Base-by-base conservation (phyloP, 192 early-diverging fungal species). In the Cetraspora pellucida region DNA sequence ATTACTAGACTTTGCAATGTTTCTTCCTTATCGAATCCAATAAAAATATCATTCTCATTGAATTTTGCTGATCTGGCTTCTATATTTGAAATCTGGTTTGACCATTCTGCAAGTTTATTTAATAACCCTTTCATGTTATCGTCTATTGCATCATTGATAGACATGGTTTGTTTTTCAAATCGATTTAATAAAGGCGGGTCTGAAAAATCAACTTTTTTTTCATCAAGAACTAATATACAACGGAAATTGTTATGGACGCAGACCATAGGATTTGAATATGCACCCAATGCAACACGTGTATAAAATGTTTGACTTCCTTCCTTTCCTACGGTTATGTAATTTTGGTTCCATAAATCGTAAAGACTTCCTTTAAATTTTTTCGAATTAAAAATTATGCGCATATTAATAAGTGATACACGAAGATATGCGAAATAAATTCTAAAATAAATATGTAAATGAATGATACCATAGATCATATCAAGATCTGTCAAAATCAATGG, bases 331-430 rank as follows among this genome's bases (percentile, higher is more conserved):
- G 25, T 25, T 21, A 71, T 72, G 23, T 77, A 77, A 46, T 77
- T 77, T 13, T 52, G 75, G 74, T 77, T 72, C 75, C 75, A 77
- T 58, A 77, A 49, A 49, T 77, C 75, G 16, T 77, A 77, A 30
- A 77, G 66, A 58, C 23, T 74, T 14, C 75, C 75, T 77, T 31
- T 66, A 21, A 28, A 64, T 0, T 21, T 45, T 30, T 21, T 54
- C 25, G 27, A 27, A 28, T 25, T n/a, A 13, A 21, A 2, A 31
- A n/a, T 23, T 23, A n/a, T 43, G 31, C 31, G 8, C 17, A 17
- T 17, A 10, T 37, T 19, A 37, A 37, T 37, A 37, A 37, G 7
- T 37, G 7, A 37, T 37, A 37, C 37, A 37, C 7, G 37, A n/a
- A n/a, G 37, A 37, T 37, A 1, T n/a, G n/a, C n/a, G n/a, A n/a